Percentiles rank a stretch among this genome's conserved stretches.
phyloP scores from a whole-genome alignment of 1,139 yeast genomes.

The Debaryomycetaceae sp. region DNA sequence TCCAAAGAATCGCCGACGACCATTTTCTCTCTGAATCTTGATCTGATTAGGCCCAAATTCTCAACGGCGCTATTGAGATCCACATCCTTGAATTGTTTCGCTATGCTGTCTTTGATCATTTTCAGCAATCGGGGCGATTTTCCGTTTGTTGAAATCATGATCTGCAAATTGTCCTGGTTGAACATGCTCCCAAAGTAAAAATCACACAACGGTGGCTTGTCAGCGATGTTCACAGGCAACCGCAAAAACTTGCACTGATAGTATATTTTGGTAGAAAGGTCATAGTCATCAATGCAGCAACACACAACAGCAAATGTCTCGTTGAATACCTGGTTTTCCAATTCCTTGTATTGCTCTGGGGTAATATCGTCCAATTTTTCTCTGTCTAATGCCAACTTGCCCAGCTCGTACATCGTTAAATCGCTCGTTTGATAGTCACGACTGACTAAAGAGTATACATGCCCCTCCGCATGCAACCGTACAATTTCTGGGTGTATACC shows the following conservation, averaged over 20 bases:
- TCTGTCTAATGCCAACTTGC: slow-evolving; percentile 4
- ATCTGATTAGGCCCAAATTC: slow-evolving; percentile 59
- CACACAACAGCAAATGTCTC: slow-evolving; percentile 62
- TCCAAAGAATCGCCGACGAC: slow-evolving; percentile 45
- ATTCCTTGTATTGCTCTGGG: slow-evolving; percentile 25
- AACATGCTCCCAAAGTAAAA: slow-evolving; percentile 83
- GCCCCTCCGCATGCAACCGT: slow-evolving; percentile 37
- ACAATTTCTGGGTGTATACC: slow-evolving; percentile 44
- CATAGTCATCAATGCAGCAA: slow-evolving; percentile 75
- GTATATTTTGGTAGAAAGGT: slow-evolving; percentile 56
- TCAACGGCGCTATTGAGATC: slow-evolving; percentile 58
- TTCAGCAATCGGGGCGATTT: slow-evolving; percentile 75
- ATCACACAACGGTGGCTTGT: slow-evolving; percentile 79
- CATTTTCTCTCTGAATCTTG: slow-evolving; percentile 43
- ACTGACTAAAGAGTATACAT: slow-evolving; percentile 36
- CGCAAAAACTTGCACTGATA: slow-evolving; percentile 52
- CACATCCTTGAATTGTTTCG: slow-evolving; percentile 39
- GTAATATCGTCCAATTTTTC: slow-evolving; percentile 19
- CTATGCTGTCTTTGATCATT: slow-evolving; percentile 58
- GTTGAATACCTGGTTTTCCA: slow-evolving; percentile 31
- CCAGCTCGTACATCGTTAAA: slow-evolving; percentile 47
- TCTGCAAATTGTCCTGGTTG: slow-evolving; percentile 72
- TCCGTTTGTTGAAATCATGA: slow-evolving; percentile 84
- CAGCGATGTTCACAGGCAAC: slow-evolving; percentile 79
- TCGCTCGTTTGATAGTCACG: slow-evolving; percentile 45